Base-by-base conservation (phyloP, 1,284 basidiomycete genomes). In the Microbotryomycetes sp. region DNA sequence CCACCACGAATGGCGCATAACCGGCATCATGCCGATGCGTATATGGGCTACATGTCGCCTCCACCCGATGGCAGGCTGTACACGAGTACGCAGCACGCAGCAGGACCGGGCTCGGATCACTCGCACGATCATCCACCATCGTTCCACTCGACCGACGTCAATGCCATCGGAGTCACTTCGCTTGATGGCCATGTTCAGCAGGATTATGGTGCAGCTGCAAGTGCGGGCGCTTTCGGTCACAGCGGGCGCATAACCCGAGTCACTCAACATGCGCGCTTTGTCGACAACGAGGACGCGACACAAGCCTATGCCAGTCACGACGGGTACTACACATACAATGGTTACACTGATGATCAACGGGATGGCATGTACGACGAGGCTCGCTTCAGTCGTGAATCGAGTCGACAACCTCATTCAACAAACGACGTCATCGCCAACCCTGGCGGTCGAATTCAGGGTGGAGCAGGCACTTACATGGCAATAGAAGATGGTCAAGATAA, bases 61-160 rank as follows among this genome's bases (percentile, higher is more conserved):
- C 36, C 36, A 19, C 36, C 36, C 19, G 36, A 42, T 42, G 9
- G 12, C 19, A 12, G 12, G 36, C 12, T 19, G 36, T 42, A 42
- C 36, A 19, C 9, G 12, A 19, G 19, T 9, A 19, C 9, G 36
- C 9, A 12, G 36, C 36, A 42, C 36, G 36, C 36, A 9, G 36
- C 36, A 9, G 36, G 36, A 12, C 36, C 36, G 36, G 12, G 12
- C 12, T 42, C 36, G 12, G 36, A 42, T 19, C 36, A 42, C 36
- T 42, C 36, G 36, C 36, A 56, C 26, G 46, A n/a, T 4, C 9
- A 46, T 12, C 54, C 54, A 19, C 54, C 54, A 22, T 56, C 54
- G 4, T 56, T 56, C 46, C 46, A 15, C 26, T 30, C 46, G 26
- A 23, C 46, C 16, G 58, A 64, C 55, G 29, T 58, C 52, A 58